phyloP scores from a whole-genome alignment of 371 early-diverging fungal genomes.

The Mucor piriformis region DNA sequence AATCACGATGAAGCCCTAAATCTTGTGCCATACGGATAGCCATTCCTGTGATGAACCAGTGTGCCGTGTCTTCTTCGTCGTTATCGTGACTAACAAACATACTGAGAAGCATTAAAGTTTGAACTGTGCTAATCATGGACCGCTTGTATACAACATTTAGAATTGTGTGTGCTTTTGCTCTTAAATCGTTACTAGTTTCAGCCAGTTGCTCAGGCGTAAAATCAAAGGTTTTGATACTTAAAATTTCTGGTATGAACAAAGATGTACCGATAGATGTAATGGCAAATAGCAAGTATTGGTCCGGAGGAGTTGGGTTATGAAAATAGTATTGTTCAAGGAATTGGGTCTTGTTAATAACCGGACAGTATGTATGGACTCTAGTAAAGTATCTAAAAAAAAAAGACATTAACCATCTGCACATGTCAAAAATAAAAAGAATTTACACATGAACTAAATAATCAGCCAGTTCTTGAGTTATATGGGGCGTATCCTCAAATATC shows the following conservation, averaged over 20 bases:
- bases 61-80: constrained; percentile 37
- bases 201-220: constrained; percentile 7
- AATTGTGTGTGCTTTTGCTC: constrained; percentile 25
- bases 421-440: neutral
- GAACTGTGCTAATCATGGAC: constrained; percentile 44
- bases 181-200: constrained; percentile 17
- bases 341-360: constrained; percentile 42
- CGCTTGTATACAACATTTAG: constrained; percentile 29
- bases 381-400: constrained; percentile 36
- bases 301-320: constrained; percentile 35
- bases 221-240: constrained; percentile 8
- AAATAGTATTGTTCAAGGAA: constrained; percentile 46
- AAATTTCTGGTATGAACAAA: constrained; percentile 11
- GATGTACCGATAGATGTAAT: constrained; percentile 30
- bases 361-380: constrained; percentile 32
- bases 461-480: constrained; percentile 29
- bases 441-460: constrained; percentile 41
- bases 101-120: constrained; percentile 36
- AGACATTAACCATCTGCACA: neutral
- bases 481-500: constrained; percentile 29
- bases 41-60: constrained; percentile 50
- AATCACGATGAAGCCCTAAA: constrained; percentile 53
- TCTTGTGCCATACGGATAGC: constrained; percentile 68
- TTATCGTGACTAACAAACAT: constrained; percentile 30
- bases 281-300: constrained; percentile 37